Conservation (phyloP, 345 rosid genomes). For the Salix viminalis region DNA sequence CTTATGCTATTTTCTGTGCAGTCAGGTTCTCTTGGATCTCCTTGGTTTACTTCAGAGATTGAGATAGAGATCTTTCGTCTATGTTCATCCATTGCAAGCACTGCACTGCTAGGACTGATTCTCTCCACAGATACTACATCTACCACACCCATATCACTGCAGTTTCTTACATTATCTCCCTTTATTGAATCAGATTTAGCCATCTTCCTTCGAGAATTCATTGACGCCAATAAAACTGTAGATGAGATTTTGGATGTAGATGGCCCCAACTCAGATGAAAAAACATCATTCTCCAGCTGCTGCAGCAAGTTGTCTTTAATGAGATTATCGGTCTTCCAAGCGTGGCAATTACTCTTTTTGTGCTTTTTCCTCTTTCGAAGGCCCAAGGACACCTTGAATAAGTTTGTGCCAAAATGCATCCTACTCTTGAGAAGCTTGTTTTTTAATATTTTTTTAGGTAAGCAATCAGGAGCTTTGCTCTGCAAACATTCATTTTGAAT, state of each 20-base stretch:
- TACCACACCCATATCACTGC: constrained; percentile 16
- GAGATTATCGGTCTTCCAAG: constrained; percentile 17
- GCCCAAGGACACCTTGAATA: constrained; percentile 40
- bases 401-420: constrained; percentile 40
- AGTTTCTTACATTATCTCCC: constrained; percentile 16
- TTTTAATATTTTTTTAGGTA: constrained; percentile 31
- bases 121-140: constrained; percentile 36
- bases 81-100: constrained; percentile 34
- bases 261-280: constrained; percentile 40
- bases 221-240: constrained; percentile 13
- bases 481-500: constrained; percentile 18
- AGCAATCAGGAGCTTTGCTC: constrained; percentile 19
- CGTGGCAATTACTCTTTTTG: constrained; percentile 37
- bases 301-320: constrained; percentile 32
- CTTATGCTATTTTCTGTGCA: constrained; percentile 20
- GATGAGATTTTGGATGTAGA: constrained; percentile 44
- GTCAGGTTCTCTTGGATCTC: constrained; percentile 15
- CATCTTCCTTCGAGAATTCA: constrained; percentile 19
- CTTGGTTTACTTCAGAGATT: constrained; percentile 14
- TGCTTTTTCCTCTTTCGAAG: constrained; percentile 46
- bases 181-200: constrained; percentile 13
- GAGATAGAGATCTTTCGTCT: constrained; percentile 13
- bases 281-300: constrained; percentile 18
- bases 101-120: constrained; percentile 40
- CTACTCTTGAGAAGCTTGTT: constrained; percentile 41